phyloP scores from a whole-genome alignment of 805 yeast species.

The Suhomyces xylopsoci region DNA sequence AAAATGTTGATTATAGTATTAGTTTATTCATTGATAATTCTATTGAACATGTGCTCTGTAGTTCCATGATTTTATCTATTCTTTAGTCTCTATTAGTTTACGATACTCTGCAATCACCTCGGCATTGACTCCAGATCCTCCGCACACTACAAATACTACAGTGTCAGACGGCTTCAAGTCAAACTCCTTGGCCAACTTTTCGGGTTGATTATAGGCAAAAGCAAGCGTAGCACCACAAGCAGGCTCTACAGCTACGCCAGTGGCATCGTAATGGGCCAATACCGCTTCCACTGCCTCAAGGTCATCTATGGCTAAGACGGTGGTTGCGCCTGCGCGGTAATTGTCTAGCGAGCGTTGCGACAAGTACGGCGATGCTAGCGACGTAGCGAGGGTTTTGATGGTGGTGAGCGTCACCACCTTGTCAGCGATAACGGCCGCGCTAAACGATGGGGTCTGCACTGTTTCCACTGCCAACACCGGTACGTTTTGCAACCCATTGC shows the following conservation, averaged over 20 bases:
- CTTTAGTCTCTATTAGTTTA: not conserved
- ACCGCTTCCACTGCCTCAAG: constrained; percentile 22
- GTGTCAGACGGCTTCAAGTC: constrained; percentile 21
- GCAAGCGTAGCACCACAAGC: constrained; percentile 33
- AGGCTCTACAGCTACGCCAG: constrained; percentile 25
- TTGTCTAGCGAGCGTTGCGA: constrained; percentile 17
- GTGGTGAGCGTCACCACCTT: constrained; percentile 16
- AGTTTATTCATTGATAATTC: too few relatives aligned
- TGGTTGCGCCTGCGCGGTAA: constrained; percentile 15
- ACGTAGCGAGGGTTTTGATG: constrained; percentile 24
- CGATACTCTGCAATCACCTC: constrained; percentile 12
- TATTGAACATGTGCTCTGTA: too few relatives aligned
- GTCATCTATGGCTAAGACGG: constrained; percentile 20
- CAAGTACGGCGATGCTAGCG: constrained; percentile 29
- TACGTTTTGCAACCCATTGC: constrained; percentile 13
- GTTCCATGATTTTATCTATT: too few relatives aligned
- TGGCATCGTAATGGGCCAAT: constrained; percentile 20
- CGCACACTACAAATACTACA: constrained; percentile 27
- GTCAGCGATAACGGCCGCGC: constrained; percentile 17
- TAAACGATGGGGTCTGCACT: constrained; percentile 21
- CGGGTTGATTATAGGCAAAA: constrained; percentile 11
- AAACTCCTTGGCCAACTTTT: constrained; percentile 13
- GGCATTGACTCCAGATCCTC: constrained; percentile 18
- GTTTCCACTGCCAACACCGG: constrained; percentile 30
- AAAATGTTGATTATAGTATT: too few relatives aligned